Base-by-base conservation (phyloP, 768 basidiomycete species). In the Pisolithus albus region DNA sequence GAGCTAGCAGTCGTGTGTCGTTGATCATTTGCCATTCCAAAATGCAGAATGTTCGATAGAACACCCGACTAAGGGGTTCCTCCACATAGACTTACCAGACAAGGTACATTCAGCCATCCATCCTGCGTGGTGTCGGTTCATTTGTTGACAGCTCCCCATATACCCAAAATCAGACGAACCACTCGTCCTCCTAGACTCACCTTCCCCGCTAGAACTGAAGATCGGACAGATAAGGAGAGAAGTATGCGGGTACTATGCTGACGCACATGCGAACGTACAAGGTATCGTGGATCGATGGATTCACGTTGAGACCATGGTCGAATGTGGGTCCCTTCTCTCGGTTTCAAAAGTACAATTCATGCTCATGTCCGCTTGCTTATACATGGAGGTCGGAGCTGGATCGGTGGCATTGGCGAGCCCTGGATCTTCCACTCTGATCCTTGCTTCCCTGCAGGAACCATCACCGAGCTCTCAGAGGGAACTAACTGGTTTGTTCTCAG, bases 261-360 rank as follows among this genome's bases (percentile, higher is more conserved):
- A 82, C 24, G 79, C 80, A n/a, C 79, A 82, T 51, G 72, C 75
- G 1, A 76, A 80, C 46, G 82, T 92, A 23, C 88, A 92, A 57
- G 77, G 75, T 1, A 80, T 82, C 41, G 80, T 95, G 16, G 79
- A 83, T 30, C 77, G 76, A 55, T 95, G 92, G 92, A 88, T 98
- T 60, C 80, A 78, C 11, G 75, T 92, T 30, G 94, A 97, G 65
- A 79, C 87, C 57, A 77, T 79, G 7, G 83, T 94, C 30, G 94
- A 96, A 71, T 72, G 94, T 94, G 66, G 55, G 87, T 78, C 4
- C 16, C 41, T 45, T 38, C 19, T 4, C 24, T 48, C 38, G 44
- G 42, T 46, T 2, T 28, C 7, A 7, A 28, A 47, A 24, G 5
- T 18, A 41, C 4, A n/a, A n/a, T 18, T 23, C 40, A 11, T 11